These are phyloP conservation scores for Gossypium trilobum DNA, from an alignment of 441 rosid species.

Conservation along the genomic window DNA sequence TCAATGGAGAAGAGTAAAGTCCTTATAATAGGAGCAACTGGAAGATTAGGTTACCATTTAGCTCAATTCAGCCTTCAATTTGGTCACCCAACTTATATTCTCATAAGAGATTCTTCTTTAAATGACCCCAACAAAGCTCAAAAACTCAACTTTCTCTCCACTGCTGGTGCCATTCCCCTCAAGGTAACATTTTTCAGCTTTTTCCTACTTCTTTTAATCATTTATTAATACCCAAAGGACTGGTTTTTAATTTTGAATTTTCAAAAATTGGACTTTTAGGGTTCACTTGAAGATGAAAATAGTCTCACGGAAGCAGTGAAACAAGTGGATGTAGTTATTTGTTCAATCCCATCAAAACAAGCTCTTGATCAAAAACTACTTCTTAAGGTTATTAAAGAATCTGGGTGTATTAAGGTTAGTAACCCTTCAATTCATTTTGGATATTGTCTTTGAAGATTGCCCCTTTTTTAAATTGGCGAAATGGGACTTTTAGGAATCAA, in stretches of 20 bases:
- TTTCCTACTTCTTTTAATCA: neutral
- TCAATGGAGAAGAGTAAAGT: conserved; percentile 42
- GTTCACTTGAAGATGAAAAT: conserved; percentile 54
- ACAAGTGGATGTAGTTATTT: conserved; percentile 69
- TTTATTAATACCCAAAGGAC: neutral
- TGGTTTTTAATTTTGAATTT: neutral
- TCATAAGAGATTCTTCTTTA: conserved; percentile 42
- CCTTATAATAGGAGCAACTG: conserved; percentile 65
- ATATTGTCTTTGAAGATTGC: neutral
- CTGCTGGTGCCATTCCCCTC: conserved; percentile 42
- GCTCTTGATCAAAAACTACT: conserved; percentile 57
- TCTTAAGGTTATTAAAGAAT: conserved; percentile 44
- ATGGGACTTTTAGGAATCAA: neutral
- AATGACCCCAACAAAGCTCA: conserved; percentile 33
- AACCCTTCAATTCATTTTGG: neutral
- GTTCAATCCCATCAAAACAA: conserved; percentile 52
- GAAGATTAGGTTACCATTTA: conserved; percentile 49
- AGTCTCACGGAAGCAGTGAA: conserved; percentile 60
- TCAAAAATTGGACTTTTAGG: conserved; percentile 24
- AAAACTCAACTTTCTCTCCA: conserved; percentile 38
- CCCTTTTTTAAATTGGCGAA: neutral
- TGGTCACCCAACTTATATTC: conserved; percentile 52
- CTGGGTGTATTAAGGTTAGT: conserved; percentile 50
- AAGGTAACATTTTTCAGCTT: conserved; percentile 20
- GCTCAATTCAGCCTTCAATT: conserved; percentile 43